Percentiles rank a stretch among this genome's conserved stretches.
Conservation (phyloP, 352 stramenopile species). For the Phytophthora hybrid region DNA sequence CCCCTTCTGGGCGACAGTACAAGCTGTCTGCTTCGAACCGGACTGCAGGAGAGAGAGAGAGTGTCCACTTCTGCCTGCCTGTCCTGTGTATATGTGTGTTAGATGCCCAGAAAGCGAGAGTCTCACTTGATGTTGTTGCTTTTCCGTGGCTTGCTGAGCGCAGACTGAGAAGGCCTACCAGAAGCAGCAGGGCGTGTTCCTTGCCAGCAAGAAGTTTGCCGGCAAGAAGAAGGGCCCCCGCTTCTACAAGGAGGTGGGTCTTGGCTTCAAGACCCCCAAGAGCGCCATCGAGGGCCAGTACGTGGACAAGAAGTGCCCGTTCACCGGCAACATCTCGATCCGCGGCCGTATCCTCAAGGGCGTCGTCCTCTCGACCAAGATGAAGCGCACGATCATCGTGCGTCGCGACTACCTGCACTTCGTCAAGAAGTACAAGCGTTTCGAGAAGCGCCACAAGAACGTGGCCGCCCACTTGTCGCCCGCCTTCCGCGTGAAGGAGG, state of each 20-base stretch:
- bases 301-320: constrained; percentile 99
- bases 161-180: constrained; percentile 99
- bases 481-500: constrained; percentile 98
- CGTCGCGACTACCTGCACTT: constrained; percentile 99
- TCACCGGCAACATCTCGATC: constrained; percentile 99
- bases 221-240: constrained; percentile 96
- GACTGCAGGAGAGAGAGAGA: constrained; percentile 13
- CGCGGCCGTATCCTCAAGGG: constrained; percentile 98
- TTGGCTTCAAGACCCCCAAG: constrained; percentile 99
- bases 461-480: constrained; percentile 98
- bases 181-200: constrained; percentile 99
- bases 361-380: constrained; percentile 99
- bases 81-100: neutral
- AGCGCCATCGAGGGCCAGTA: constrained; percentile 95
- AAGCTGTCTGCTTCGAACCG: constrained; percentile 30
- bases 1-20: constrained; percentile 10
- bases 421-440: constrained; percentile 99
- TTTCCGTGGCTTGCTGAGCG: constrained; percentile 11
- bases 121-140: constrained; percentile 8
- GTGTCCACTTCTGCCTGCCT: neutral
- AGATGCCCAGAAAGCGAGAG: neutral
- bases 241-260: constrained; percentile 97
- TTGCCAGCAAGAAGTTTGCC: constrained; percentile 96
- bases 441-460: constrained; percentile 99
- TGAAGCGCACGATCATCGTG: constrained; percentile 99